A percentile compares a stretch with the other conserved stretches of the same genome.
Evolutionary conservation across 768 basidiomycete genomes (phyloP).

Genomic region (Terana coerulea): DNA sequence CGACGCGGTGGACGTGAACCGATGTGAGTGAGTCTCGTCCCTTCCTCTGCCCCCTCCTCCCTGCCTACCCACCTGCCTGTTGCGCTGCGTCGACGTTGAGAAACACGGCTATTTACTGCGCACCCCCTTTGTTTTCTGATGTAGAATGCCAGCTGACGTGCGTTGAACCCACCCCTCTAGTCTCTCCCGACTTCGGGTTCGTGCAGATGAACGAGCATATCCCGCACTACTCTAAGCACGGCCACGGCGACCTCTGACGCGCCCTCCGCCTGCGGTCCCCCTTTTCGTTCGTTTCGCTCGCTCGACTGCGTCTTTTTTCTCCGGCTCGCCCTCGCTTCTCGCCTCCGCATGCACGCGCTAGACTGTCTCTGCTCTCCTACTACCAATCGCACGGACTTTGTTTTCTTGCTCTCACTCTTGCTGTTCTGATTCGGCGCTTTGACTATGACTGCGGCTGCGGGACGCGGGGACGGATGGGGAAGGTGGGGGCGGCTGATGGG

Average conservation of each 20-base stretch:
- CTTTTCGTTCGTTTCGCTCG: neutral
- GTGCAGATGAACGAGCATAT: slow-evolving; percentile 79
- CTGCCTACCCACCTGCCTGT: neutral
- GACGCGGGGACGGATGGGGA: neutral
- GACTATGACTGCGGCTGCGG: neutral
- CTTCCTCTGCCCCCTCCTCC: slow-evolving; percentile 8
- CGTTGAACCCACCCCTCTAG: slow-evolving; percentile 37
- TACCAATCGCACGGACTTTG: slow-evolving; percentile 4
- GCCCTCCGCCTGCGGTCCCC: neutral
- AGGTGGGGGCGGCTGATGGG: neutral
- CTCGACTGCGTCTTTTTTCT: neutral
- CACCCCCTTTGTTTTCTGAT: neutral
- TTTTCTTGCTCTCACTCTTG: slow-evolving; percentile 1
- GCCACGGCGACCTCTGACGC: slow-evolving; percentile 5
- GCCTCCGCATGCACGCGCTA: neutral
- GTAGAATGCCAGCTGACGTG: slow-evolving; percentile 7
- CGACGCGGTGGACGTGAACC: slow-evolving; percentile 72
- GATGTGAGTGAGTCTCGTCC: slow-evolving; percentile 58
- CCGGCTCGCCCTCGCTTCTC: neutral
- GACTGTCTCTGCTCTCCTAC: too few species aligned
- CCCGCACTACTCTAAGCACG: slow-evolving; percentile 29
- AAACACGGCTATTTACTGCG: slow-evolving; percentile 5
- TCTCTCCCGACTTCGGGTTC: slow-evolving; percentile 84
- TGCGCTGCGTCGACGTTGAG: neutral
- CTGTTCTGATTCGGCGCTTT: neutral